Base-by-base conservation (phyloP, 106 monocot genomes). In the Chionographis japonica region DNA sequence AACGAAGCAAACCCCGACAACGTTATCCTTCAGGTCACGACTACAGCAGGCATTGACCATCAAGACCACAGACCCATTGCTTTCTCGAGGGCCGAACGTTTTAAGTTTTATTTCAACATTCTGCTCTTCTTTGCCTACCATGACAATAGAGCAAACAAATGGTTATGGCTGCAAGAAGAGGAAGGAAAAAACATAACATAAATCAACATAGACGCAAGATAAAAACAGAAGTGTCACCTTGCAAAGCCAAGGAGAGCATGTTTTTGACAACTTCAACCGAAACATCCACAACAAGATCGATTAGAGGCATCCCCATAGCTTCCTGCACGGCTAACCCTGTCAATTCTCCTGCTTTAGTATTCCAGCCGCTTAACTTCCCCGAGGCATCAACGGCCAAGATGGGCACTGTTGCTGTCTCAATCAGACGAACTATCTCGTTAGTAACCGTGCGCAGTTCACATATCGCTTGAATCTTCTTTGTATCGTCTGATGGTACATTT, bases 381-480 rank as follows among this genome's bases (percentile, higher is more conserved):
- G 62, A 65, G 11, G 74, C 56, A 82, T 95, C 94, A 63, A 95
- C 79, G 68, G 94, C 94, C 63, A 88, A 75, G 68, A 95, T 83
- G 12, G 91, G 94, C 42, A 82, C 94, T 0, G 75, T 84, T 27
- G 94, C 91, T 19, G 94, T 95, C 78, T 95, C 94, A 62, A 95
- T 91, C 9, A 95, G 83, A 41, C 94, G 83, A 74, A 95, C 91
- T 81, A 95, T 91, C 80, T 95, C 94, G 75, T 79, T 88, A n/a
- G 88, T 84, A 61, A 91, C 86, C 0, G 78, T 75, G 15, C 69
- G 79, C 64, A 95, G 71, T 72, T 95, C 88, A 69, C 81, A 79
- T 36, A 83, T 46, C 15, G 64, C 80, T 55, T 88, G 75, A 50
- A 83, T 78, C 72, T 71, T 90, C 66, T 78, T 79, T 54, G 50